Conservation (phyloP, 371 early-diverging fungal genomes). For the Zychaea mexicana region DNA sequence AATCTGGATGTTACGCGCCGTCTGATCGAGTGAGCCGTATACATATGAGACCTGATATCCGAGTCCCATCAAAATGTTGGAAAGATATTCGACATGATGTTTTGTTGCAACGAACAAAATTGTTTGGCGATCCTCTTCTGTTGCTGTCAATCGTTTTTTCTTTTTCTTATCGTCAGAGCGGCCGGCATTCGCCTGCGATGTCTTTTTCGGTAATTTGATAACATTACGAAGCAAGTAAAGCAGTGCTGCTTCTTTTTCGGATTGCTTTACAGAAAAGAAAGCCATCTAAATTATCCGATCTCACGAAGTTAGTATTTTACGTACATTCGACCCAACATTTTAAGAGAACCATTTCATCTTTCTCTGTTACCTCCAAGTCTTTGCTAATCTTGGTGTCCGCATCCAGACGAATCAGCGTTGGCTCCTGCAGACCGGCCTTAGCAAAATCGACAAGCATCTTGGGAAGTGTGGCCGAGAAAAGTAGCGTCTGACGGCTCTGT, state of each 20-base stretch:
- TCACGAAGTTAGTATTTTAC: not conserved
- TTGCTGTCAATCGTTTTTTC: conserved; percentile 44
- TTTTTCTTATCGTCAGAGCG: conserved; percentile 34
- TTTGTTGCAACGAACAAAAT: conserved; percentile 95
- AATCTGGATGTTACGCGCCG: conserved; percentile 88
- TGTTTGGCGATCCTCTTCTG: conserved; percentile 70
- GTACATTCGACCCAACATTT: too few species aligned
- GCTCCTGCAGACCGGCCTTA: conserved; percentile 93
- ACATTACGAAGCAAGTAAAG: conserved; percentile 80
- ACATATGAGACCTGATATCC: conserved; percentile 86
- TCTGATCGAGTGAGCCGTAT: conserved; percentile 95
- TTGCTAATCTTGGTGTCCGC: conserved; percentile 90
- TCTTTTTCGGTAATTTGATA: conserved; percentile 69
- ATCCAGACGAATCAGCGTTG: conserved; percentile 91
- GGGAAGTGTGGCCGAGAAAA: conserved; percentile 97
- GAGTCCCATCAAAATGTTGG: conserved; percentile 65
- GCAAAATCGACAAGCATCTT: conserved; percentile 93
- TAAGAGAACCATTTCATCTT: not conserved
- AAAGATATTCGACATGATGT: conserved; percentile 95
- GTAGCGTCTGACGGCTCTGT: conserved; percentile 81
- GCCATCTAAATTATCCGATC: too few species aligned
- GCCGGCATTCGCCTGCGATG: conserved; percentile 21
- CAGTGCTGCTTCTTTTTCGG: conserved; percentile 90
- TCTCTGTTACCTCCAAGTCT: conserved; percentile 74
- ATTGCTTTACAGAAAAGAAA: conserved; percentile 81